Evolutionary conservation across 139 green algal genomes (phyloP).

Genomic region (Ettlia oleoabundans): DNA sequence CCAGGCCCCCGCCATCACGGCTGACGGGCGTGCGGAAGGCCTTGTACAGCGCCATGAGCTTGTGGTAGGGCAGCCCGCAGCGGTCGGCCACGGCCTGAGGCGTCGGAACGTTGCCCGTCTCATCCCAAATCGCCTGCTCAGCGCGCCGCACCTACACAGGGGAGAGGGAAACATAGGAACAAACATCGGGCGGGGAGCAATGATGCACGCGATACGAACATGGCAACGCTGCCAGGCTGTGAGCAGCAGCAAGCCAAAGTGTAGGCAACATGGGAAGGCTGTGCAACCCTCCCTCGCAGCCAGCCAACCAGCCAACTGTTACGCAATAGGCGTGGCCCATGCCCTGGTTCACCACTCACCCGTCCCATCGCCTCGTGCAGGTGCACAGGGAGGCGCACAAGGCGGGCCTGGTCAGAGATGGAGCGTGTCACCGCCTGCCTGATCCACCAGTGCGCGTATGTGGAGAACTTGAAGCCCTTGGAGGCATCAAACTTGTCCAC

Average conservation of each 20-base stretch:
- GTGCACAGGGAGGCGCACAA: conserved; percentile 85
- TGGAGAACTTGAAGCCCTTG: conserved; percentile 96
- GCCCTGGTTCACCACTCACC: conserved; percentile 13
- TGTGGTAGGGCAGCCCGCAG: conserved; percentile 64
- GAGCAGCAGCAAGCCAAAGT: too few relatives aligned
- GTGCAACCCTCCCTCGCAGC: too few relatives aligned
- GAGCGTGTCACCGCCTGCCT: conserved; percentile 77
- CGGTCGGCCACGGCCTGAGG: conserved; percentile 61
- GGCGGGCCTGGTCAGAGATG: conserved; percentile 67
- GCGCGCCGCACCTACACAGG: conserved; percentile 36
- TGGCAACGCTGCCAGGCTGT: too few relatives aligned
- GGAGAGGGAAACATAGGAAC: too few relatives aligned
- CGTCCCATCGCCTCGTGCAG: conserved; percentile 73
- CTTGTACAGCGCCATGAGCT: conserved; percentile 58
- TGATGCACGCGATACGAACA: too few relatives aligned
- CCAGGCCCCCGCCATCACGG: conserved; percentile 21
- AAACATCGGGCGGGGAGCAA: too few relatives aligned
- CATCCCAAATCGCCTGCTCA: conserved; percentile 40
- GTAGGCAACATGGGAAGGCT: too few relatives aligned
- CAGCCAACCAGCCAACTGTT: too few relatives aligned
- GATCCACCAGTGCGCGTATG: conserved; percentile 99
- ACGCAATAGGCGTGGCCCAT: too few relatives aligned
- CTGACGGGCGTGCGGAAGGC: conserved; percentile 35
- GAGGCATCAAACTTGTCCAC: conserved; percentile 92
- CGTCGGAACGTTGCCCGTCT: conserved; percentile 49